A percentile compares a stretch with the other conserved stretches of the same genome.
Conservation (phyloP, 768 basidiomycete genomes). For the Tricholoma sp. region DNA sequence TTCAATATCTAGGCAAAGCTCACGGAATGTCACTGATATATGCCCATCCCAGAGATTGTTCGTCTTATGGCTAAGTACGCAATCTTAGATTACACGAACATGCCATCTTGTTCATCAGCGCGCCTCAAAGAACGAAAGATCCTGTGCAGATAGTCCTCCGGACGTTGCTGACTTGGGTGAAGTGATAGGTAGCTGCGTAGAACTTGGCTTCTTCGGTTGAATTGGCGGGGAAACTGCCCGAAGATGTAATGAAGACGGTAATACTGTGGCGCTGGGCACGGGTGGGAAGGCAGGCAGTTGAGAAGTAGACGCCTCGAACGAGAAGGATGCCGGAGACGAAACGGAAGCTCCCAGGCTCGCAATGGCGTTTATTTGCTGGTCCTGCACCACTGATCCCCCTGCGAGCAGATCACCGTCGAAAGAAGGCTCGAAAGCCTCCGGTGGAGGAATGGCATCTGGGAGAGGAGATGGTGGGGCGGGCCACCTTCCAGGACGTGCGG, state of each 20-base stretch:
- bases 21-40: no score
- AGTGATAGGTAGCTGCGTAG: constrained; percentile 16
- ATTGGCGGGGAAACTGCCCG: constrained; percentile 8
- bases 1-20: no score
- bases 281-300: constrained; percentile 9
- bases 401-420: constrained; percentile 22
- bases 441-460: constrained; percentile 21
- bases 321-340: constrained; percentile 10
- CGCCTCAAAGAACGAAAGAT: constrained; percentile 82
- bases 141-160: constrained; percentile 73
- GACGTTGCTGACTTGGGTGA: constrained; percentile 14
- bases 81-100: no score
- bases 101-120: no score
- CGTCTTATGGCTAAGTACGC: no score
- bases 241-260: constrained; percentile 1
- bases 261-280: constrained; percentile 2
- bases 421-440: constrained; percentile 12
- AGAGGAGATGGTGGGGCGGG: constrained; percentile 27
- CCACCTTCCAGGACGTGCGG: constrained; percentile 43
- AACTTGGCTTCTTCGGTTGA: neutral
- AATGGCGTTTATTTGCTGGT: constrained; percentile 22
- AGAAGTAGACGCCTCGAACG: constrained; percentile 10
- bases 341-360: constrained; percentile 21
- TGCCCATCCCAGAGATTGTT: no score
- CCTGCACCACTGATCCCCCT: constrained; percentile 25